These are phyloP conservation scores for Aspergillus heteromorphus DNA, from an alignment of 495 filamentous ascomycete genomes.

Conservation along the genomic window DNA sequence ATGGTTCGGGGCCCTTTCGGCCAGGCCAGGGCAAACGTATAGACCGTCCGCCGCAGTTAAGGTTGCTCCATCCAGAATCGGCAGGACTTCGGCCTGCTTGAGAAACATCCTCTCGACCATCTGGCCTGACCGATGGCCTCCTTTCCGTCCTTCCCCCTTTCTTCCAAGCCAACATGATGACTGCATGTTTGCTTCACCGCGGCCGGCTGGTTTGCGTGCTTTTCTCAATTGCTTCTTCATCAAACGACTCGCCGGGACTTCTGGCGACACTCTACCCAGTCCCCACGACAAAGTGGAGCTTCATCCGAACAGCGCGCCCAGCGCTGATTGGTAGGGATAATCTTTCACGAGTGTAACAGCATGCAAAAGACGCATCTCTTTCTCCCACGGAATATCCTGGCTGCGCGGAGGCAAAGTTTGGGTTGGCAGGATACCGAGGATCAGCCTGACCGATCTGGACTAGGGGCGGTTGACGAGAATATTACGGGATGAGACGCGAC, in stretches of 20 bases:
- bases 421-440: not conserved
- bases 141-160: no score
- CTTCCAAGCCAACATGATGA: not conserved
- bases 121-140: not conserved
- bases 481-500: slow-evolving; percentile 7
- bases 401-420: not conserved
- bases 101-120: not conserved
- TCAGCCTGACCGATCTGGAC: not conserved
- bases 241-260: not conserved
- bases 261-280: not conserved
- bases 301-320: not conserved
- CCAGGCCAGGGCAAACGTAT: not conserved
- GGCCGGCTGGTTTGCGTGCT: not conserved
- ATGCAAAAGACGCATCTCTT: not conserved
- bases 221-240: not conserved
- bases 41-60: not conserved
- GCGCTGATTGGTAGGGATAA: not conserved
- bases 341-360: not conserved
- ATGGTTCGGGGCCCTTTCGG: not conserved
- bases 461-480: slow-evolving; percentile 7
- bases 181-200: not conserved
- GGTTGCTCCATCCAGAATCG: not conserved
- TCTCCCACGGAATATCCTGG: not conserved
- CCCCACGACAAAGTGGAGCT: not conserved
- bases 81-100: not conserved